These are phyloP conservation scores for Dunaliella salina DNA, from an alignment of 163 green algal species.

Conservation along the genomic window DNA sequence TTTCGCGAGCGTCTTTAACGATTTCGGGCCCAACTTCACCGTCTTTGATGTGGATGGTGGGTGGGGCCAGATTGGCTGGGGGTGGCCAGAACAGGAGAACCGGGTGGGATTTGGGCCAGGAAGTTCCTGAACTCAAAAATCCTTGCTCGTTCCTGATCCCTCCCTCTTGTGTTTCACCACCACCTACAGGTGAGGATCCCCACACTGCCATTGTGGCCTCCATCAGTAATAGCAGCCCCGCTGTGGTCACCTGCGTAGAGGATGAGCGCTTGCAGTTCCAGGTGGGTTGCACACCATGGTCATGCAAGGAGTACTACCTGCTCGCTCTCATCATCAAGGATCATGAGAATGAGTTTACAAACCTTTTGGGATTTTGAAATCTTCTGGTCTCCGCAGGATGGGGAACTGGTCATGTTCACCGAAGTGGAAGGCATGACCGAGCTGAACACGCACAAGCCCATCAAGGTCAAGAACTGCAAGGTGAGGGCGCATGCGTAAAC, in stretches of 20 bases:
- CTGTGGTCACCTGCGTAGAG: slow-evolving; percentile 92
- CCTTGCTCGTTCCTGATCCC: neutral
- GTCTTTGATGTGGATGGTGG: slow-evolving; percentile 84
- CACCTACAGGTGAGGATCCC: slow-evolving; percentile 77
- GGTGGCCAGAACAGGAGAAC: too few relatives aligned
- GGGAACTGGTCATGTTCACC: slow-evolving; percentile 82
- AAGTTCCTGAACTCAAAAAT: neutral
- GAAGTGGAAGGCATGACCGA: slow-evolving; percentile 90
- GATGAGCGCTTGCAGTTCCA: slow-evolving; percentile 97
- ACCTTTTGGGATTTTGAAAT: too few relatives aligned
- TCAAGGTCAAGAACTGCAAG: slow-evolving; percentile 84
- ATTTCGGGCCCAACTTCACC: slow-evolving; percentile 88
- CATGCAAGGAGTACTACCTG: too few relatives aligned
- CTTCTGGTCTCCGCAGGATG: slow-evolving; percentile 61
- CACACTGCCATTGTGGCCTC: slow-evolving; percentile 89
- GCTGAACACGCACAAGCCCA: slow-evolving; percentile 77
- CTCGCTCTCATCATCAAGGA: too few relatives aligned
- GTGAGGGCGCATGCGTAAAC: slow-evolving; percentile 15
- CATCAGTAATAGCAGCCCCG: slow-evolving; percentile 63
- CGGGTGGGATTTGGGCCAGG: too few relatives aligned
- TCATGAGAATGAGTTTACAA: too few relatives aligned
- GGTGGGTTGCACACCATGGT: slow-evolving; percentile 27
- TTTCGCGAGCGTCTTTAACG: slow-evolving; percentile 91
- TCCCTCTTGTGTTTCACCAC: neutral
- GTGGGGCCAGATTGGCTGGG: neutral